Evolutionary conservation across 2,329 filamentous ascomycete genomes (phyloP).

Genomic region (Tolypocladium sp.): DNA sequence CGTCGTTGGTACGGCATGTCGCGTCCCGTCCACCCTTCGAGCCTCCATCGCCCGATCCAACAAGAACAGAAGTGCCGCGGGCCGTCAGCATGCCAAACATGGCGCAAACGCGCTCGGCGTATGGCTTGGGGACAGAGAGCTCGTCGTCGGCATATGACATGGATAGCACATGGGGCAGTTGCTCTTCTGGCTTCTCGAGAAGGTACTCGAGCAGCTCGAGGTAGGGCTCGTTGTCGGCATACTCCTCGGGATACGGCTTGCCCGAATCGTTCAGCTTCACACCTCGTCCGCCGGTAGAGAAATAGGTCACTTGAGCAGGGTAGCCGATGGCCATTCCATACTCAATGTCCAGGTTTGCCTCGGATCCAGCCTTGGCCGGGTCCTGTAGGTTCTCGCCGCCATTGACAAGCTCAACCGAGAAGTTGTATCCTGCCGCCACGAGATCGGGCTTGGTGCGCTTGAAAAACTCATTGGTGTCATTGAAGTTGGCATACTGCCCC

Average conservation of each 20-base stretch:
- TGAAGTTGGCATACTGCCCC: constrained; percentile 35
- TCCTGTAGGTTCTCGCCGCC: constrained; percentile 34
- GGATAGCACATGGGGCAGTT: constrained; percentile 46
- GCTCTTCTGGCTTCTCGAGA: constrained; percentile 29
- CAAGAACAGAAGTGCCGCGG: constrained; percentile 42
- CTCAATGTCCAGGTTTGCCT: constrained; percentile 39
- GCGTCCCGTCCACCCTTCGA: constrained; percentile 35
- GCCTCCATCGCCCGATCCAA: constrained; percentile 42
- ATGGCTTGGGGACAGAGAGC: constrained; percentile 39
- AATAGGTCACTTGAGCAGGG: constrained; percentile 35
- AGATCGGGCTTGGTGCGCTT: constrained; percentile 24
- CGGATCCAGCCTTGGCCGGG: constrained; percentile 25
- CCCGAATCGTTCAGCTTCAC: constrained; percentile 29
- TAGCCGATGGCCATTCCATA: constrained; percentile 36
- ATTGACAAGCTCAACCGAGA: constrained; percentile 30
- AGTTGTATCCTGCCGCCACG: constrained; percentile 26
- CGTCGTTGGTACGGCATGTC: constrained; percentile 49
- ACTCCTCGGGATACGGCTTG: constrained; percentile 16
- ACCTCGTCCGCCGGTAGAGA: constrained; percentile 34
- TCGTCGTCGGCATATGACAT: constrained; percentile 53
- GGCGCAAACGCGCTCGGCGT: constrained; percentile 43
- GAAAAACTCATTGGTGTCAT: constrained; percentile 31
- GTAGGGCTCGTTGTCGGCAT: constrained; percentile 46
- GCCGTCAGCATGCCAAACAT: constrained; percentile 43
- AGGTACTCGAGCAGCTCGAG: constrained; percentile 43